Conservation (phyloP, 78 protist genomes). For the Tieghemostelium lacteum region DNA sequence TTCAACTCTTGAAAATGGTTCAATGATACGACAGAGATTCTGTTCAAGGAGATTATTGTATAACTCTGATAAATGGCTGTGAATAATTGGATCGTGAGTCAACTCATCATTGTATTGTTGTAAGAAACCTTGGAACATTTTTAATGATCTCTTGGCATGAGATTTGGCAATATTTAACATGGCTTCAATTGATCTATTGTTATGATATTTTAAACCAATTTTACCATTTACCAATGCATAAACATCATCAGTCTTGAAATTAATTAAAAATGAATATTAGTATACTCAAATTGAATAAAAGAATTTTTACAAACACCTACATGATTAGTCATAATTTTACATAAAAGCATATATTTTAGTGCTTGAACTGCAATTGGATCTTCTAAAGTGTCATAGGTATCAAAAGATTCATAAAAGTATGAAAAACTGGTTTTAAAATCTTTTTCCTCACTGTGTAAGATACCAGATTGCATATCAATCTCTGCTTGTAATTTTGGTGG, state of each 20-base stretch:
- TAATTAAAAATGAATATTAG: not conserved
- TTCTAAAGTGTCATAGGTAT: constrained; percentile 86
- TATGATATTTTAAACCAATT: constrained; percentile 86
- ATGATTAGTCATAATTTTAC: constrained; percentile 93
- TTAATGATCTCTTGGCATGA: constrained; percentile 82
- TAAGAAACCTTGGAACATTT: constrained; percentile 79
- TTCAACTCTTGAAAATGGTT: constrained; percentile 97
- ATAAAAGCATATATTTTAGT: constrained; percentile 97
- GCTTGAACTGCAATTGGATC: constrained; percentile 76
- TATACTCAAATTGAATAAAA: not conserved
- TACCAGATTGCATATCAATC: constrained; percentile 95
- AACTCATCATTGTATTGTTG: constrained; percentile 62
- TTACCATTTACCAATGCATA: constrained; percentile 89
- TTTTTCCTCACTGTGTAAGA: constrained; percentile 96
- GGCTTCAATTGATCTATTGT: constrained; percentile 87
- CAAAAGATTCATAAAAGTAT: constrained; percentile 98
- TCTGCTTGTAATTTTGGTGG: constrained; percentile 96
- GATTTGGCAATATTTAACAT: constrained; percentile 92
- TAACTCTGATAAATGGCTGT: constrained; percentile 82
- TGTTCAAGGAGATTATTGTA: constrained; percentile 94
- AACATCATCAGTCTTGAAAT: constrained; percentile 89
- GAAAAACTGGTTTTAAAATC: constrained; percentile 97
- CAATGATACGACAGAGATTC: constrained; percentile 93
- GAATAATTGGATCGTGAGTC: constrained; percentile 74
- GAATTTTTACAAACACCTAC: constrained; percentile 1